Evolutionary conservation across 2,329 filamentous ascomycete genomes (phyloP).

Genomic region (Penicillium verrucosum): DNA sequence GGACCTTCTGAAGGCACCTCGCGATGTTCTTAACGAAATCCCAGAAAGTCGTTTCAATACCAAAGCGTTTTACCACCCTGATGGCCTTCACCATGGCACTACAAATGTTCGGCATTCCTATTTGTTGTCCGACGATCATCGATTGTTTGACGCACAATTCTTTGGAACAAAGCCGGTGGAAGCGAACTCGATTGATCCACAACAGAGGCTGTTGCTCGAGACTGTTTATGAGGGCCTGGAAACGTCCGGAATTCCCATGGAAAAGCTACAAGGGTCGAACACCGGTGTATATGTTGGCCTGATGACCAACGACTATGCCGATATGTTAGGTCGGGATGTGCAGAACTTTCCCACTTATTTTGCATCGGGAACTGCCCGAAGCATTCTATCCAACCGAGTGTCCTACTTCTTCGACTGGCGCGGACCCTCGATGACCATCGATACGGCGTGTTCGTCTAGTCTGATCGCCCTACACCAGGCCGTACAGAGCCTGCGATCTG

Average conservation of each 20-base stretch:
- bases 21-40: constrained; percentile 21
- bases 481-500: constrained; percentile 28
- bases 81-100: constrained; percentile 24
- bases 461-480: constrained; percentile 39
- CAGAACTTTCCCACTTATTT: constrained; percentile 25
- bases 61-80: constrained; percentile 23
- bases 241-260: constrained; percentile 23
- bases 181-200: constrained; percentile 32
- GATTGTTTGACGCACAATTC: constrained; percentile 27
- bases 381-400: constrained; percentile 41
- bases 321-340: constrained; percentile 22
- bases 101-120: constrained; percentile 28
- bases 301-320: constrained; percentile 29
- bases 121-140: constrained; percentile 23
- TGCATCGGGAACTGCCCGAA: constrained; percentile 34
- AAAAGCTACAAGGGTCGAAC: constrained; percentile 24
- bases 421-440: constrained; percentile 44
- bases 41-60: constrained; percentile 23
- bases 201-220: constrained; percentile 27
- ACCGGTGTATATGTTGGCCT: constrained; percentile 27
- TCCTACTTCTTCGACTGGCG: constrained; percentile 39
- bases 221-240: constrained; percentile 28
- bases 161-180: constrained; percentile 28
- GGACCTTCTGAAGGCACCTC: constrained; percentile 25
- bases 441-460: constrained; percentile 48